Evolutionary conservation across 805 yeast species (phyloP), one percentile per base, ranked within the genome.

Genomic region (Starmerella roubikii): DNA sequence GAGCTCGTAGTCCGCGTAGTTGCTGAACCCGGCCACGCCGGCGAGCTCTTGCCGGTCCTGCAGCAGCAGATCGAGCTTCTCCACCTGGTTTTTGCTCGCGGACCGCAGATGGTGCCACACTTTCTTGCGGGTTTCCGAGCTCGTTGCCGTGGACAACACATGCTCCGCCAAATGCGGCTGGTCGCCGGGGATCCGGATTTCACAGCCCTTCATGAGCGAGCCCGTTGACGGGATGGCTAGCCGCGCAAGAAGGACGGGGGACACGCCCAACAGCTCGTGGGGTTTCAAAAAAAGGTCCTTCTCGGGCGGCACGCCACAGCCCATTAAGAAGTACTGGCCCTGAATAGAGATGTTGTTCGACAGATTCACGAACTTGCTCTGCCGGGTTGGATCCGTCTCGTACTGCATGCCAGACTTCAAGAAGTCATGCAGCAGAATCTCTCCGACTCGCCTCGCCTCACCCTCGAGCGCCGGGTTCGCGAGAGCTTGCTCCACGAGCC

Each of bases 381-480:
- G 69, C 12, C 71, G 66, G 42, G 88, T 66, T 1, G 78, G 69
- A 19, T 65, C 60, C 0, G 74, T 71, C 18, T 67, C 72, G 77
- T 85, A 76, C 52, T 77, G 78, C 24, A 86, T 80, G 0, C 97
- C 98, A 0, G 94, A 82, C 48, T 84, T 76, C 49, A 81, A 80
- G 54, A 91, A 91, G 58, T 91, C 98, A 32, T 79, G 74, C 45
- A 78, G 64, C 20, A 91, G 64, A 34, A 86, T 71, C 37, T 72
- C 68, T 0, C 94, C 98, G 2, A 86, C 97, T 37, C 76, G 71
- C 12, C 72, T 55, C 52, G 91, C 96, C 58, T 91, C 98, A 32
- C 59, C 61, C 2, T 62, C 57, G 39, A 86, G 58, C 0, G 78
- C 76, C 67, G 40, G 37, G 27, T 38, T 37, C 5, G 17, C 13